Evolutionary conservation across 192 early-diverging fungal genomes (phyloP).

Genomic region (Coemansia sp.): DNA sequence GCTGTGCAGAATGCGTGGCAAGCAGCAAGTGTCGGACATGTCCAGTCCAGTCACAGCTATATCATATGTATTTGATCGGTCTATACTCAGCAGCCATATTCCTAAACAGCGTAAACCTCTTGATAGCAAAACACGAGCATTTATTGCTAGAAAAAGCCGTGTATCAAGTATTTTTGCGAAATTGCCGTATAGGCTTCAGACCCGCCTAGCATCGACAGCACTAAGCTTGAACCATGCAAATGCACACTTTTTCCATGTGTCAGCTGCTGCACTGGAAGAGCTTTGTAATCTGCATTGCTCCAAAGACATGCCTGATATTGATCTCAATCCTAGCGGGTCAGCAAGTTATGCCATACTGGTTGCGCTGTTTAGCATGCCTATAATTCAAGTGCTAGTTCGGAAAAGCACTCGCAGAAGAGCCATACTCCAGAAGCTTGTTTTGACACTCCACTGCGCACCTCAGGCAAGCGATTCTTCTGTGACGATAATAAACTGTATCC

Average conservation of each 20-base stretch:
- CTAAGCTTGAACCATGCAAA: constrained; percentile 8
- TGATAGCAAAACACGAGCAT: background rate
- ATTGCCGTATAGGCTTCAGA: constrained; percentile 16
- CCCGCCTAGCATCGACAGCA: constrained; percentile 17
- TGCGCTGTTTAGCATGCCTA: constrained; percentile 19
- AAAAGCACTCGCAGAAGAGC: background rate
- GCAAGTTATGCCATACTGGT: constrained; percentile 26
- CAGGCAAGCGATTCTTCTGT: background rate
- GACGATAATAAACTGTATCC: constrained; percentile 25
- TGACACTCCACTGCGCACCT: background rate
- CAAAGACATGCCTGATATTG: background rate
- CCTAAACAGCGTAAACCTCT: constrained; percentile 3
- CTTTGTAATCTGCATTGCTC: constrained; percentile 9
- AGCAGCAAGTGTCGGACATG: background rate
- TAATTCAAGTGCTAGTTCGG: constrained; percentile 17
- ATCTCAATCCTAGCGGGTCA: background rate
- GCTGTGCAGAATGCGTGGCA: constrained; percentile 10
- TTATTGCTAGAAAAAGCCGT: constrained; percentile 9
- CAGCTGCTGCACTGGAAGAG: constrained; percentile 11
- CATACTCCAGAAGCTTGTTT: background rate
- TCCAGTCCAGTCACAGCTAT: background rate
- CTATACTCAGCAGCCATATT: background rate
- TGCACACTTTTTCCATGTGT: constrained; percentile 33
- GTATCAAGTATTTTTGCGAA: constrained; percentile 5
- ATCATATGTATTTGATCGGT: constrained; percentile 21